Percentiles rank a stretch among this genome's conserved stretches.
Conservation (phyloP, 164 flowering plant genomes). For the Chloranthus sessilifolius region DNA sequence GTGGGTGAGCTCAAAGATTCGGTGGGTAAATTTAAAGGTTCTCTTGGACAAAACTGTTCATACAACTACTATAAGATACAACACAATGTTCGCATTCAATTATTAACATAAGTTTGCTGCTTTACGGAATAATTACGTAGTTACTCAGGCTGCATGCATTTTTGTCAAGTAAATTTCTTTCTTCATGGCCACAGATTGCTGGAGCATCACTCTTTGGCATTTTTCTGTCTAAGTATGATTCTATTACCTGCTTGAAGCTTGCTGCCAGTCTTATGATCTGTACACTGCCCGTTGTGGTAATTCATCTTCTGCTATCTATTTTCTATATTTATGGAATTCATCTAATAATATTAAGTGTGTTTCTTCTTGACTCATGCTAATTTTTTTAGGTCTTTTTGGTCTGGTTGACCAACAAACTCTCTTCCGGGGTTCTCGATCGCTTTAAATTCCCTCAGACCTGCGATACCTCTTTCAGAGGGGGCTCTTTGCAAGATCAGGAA, state of each 20-base stretch:
- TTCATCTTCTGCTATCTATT: constrained; percentile 7
- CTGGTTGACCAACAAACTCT: constrained; percentile 82
- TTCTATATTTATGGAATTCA: neutral
- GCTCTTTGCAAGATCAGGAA: constrained; percentile 26
- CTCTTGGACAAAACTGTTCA: too few species aligned
- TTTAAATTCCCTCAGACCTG: constrained; percentile 40
- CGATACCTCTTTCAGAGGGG: constrained; percentile 24
- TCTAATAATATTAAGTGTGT: neutral
- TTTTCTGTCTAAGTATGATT: constrained; percentile 82
- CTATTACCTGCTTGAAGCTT: constrained; percentile 86
- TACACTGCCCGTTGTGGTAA: constrained; percentile 80
- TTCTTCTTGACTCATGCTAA: neutral
- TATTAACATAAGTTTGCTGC: neutral
- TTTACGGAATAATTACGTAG: neutral
- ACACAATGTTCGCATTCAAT: too few species aligned
- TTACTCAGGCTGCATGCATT: neutral
- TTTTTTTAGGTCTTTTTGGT: constrained; percentile 54
- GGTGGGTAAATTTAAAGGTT: too few species aligned
- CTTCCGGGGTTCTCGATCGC: constrained; percentile 88
- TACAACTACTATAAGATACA: too few species aligned
- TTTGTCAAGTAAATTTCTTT: neutral
- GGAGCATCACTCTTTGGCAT: constrained; percentile 92
- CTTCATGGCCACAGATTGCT: constrained; percentile 55
- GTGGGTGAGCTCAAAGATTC: too few species aligned
- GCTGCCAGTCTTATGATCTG: constrained; percentile 78